phyloP scores from a whole-genome alignment of 805 yeast species.

The Wickerhamiella kurtzmanii region DNA sequence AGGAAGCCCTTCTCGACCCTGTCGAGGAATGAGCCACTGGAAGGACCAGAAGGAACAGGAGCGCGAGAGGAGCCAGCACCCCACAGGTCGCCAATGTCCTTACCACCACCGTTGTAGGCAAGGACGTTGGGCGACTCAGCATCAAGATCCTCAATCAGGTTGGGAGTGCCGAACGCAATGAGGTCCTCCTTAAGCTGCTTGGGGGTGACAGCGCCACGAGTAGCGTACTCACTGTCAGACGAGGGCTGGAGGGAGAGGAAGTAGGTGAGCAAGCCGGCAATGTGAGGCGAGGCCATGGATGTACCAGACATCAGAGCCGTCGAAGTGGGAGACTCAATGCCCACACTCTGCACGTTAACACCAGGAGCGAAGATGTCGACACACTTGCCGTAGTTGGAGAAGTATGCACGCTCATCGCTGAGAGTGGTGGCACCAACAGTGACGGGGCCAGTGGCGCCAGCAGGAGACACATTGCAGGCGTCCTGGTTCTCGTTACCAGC shows the following conservation, averaged over 20 bases:
- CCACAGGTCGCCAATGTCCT: slow-evolving; percentile 41
- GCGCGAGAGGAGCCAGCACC: neutral
- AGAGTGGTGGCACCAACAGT: slow-evolving; percentile 93
- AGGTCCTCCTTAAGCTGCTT: slow-evolving; percentile 40
- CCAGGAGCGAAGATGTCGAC: slow-evolving; percentile 98
- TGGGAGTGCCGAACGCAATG: slow-evolving; percentile 39
- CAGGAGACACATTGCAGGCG: slow-evolving; percentile 88
- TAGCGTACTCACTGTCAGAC: slow-evolving; percentile 34
- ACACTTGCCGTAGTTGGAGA: slow-evolving; percentile 91
- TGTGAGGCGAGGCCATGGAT: slow-evolving; percentile 97
- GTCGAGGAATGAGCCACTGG: neutral
- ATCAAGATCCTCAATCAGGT: slow-evolving; percentile 34
- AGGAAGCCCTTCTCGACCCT: neutral
- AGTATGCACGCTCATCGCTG: slow-evolving; percentile 81
- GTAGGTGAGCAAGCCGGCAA: slow-evolving; percentile 82
- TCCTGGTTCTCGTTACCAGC: slow-evolving; percentile 92
- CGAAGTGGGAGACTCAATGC: slow-evolving; percentile 21
- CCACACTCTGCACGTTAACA: slow-evolving; percentile 58
- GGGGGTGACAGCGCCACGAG: slow-evolving; percentile 36
- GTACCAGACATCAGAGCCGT: slow-evolving; percentile 56
- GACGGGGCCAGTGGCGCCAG: slow-evolving; percentile 45
- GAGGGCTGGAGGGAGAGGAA: slow-evolving; percentile 78
- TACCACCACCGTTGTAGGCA: slow-evolving; percentile 50
- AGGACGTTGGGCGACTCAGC: slow-evolving; percentile 43
- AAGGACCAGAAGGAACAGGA: neutral